Evolutionary conservation across 140 eudicot genomes (phyloP).

Genomic region (Oenanthe javanica): DNA sequence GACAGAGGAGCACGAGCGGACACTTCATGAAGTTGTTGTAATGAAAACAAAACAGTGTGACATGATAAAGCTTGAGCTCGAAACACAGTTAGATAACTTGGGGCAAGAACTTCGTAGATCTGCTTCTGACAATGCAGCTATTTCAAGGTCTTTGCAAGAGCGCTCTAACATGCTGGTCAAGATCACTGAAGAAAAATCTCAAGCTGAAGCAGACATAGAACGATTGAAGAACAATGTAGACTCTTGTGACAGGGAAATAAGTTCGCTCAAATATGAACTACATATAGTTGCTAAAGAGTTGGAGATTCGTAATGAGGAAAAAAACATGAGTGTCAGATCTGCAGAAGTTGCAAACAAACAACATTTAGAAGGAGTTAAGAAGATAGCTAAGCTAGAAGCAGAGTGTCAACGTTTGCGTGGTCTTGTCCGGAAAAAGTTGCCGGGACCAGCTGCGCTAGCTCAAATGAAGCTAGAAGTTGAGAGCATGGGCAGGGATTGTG

Average conservation of each 20-base stretch:
- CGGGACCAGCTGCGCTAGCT: conserved; percentile 97
- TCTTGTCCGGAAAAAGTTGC: conserved; percentile 87
- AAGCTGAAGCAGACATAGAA: conserved; percentile 84
- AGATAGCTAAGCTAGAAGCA: conserved; percentile 81
- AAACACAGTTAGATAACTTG: conserved; percentile 46
- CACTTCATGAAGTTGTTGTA: conserved; percentile 46
- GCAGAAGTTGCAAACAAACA: conserved; percentile 93
- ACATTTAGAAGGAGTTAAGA: conserved; percentile 72
- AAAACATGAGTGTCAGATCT: conserved; percentile 77
- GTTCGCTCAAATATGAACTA: conserved; percentile 73
- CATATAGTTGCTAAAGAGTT: conserved; percentile 75
- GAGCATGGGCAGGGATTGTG: conserved; percentile 70
- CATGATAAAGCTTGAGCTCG: conserved; percentile 65
- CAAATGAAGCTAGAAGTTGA: conserved; percentile 95
- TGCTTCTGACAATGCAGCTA: conserved; percentile 75
- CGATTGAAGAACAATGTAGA: conserved; percentile 55
- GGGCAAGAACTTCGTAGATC: conserved; percentile 72
- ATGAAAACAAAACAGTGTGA: conserved; percentile 63
- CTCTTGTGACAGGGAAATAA: conserved; percentile 80
- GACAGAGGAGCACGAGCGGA: conserved; percentile 82
- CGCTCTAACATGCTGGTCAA: conserved; percentile 79
- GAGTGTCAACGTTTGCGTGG: conserved; percentile 93
- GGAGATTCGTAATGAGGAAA: conserved; percentile 94
- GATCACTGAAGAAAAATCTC: conserved; percentile 69
- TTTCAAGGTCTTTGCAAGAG: conserved; percentile 84